These are phyloP conservation scores for Deinandra increscens DNA, from an alignment of 129 eudicot genomes.

Conservation along the genomic window DNA sequence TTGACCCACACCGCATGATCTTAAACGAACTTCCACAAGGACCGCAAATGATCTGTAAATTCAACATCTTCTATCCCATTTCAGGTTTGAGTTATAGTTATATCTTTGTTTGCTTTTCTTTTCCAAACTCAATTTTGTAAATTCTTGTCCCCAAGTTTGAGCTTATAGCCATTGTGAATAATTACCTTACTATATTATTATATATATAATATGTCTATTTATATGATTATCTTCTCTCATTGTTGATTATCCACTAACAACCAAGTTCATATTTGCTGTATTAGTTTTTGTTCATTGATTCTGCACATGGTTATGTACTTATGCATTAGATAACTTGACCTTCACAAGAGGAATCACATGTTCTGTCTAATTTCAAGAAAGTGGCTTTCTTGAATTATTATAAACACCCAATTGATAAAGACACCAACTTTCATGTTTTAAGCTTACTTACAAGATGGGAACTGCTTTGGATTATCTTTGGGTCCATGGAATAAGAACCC, in stretches of 20 bases:
- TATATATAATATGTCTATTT: conserved; percentile 21
- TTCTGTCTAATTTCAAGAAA: conserved; percentile 32
- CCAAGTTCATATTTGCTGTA: conserved; percentile 40
- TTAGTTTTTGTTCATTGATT: conserved; percentile 37
- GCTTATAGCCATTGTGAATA: conserved; percentile 62
- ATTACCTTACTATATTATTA: conserved; percentile 29
- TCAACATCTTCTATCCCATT: conserved; percentile 30
- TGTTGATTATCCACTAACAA: conserved; percentile 20
- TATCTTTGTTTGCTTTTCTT: conserved; percentile 26
- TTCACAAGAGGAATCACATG: conserved; percentile 40
- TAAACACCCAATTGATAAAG: conserved; percentile 12
- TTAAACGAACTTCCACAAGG: conserved; percentile 5
- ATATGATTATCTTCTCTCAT: conserved; percentile 17
- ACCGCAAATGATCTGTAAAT: conserved; percentile 72
- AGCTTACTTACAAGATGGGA: conserved; percentile 2
- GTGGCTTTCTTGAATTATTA: conserved; percentile 23
- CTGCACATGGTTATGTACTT: conserved; percentile 42
- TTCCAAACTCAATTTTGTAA: conserved; percentile 46
- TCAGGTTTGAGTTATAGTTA: conserved; percentile 37
- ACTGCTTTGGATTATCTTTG: background rate
- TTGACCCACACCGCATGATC: conserved; percentile 89
- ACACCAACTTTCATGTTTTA: conserved; percentile 7
- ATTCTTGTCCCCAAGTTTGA: conserved; percentile 48
- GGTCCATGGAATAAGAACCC: conserved; percentile 14
- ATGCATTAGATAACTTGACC: conserved; percentile 38